phyloP scores from a whole-genome alignment of 495 filamentous ascomycete species.

The Geopyxis carbonaria region DNA sequence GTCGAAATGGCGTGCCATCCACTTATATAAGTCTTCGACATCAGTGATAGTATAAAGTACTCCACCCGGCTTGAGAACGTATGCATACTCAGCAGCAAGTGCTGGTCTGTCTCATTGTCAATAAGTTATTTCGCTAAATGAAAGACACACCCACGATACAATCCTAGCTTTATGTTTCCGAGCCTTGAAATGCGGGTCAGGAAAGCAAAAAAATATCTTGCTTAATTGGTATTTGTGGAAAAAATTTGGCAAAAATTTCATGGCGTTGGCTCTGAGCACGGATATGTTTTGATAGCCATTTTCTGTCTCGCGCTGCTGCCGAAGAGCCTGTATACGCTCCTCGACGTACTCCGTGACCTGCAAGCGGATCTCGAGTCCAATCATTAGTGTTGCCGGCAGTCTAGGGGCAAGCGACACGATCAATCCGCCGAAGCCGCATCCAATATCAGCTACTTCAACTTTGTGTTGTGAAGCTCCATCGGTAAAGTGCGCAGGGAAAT shows the following conservation, averaged over 20 bases:
- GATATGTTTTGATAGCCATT: constrained; percentile 69
- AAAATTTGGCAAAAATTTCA: constrained; percentile 98
- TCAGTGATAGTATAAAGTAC: constrained; percentile 92
- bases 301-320: constrained; percentile 26
- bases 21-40: constrained; percentile 80
- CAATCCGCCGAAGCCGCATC: constrained; percentile 87
- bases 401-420: constrained; percentile 68
- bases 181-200: constrained; percentile 93
- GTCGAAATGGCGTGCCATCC: constrained; percentile 78
- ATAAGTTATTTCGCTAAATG: constrained; percentile 9
- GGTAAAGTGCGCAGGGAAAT: constrained; percentile 56
- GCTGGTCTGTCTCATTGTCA: constrained; percentile 32
- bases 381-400: constrained; percentile 62
- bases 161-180: constrained; percentile 95
- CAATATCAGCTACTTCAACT: constrained; percentile 91
- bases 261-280: constrained; percentile 78
- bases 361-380: constrained; percentile 82
- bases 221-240: constrained; percentile 42
- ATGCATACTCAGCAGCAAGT: constrained; percentile 85
- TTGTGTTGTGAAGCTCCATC: constrained; percentile 39
- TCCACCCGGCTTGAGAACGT: constrained; percentile 63
- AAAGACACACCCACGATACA: constrained; percentile 38
- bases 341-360: constrained; percentile 79
- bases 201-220: constrained; percentile 95
- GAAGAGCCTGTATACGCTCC: constrained; percentile 66